phyloP scores from a whole-genome alignment of 1,284 basidiomycete genomes.

The Moniliophthora roreri region DNA sequence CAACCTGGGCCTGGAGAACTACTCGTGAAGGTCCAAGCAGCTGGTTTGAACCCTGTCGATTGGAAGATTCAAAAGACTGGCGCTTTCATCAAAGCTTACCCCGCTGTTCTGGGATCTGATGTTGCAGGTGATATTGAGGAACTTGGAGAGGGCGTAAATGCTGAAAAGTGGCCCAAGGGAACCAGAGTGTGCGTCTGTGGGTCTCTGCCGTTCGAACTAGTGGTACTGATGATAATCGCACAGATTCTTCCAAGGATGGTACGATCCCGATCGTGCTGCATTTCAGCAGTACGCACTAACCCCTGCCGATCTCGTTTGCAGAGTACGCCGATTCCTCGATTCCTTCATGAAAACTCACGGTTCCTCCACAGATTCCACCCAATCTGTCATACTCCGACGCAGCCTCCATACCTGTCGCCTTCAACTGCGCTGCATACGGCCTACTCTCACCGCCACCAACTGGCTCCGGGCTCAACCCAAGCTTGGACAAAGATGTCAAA shows the following conservation, averaged over 20 bases:
- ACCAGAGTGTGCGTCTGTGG: conserved; percentile 9
- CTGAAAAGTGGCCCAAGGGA: conserved; percentile 10
- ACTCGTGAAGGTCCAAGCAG: conserved; percentile 38
- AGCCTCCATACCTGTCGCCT: conserved; percentile 2
- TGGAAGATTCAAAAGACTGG: conserved; percentile 36
- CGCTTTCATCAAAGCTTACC: conserved; percentile 24
- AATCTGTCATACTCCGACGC: conserved; percentile 7
- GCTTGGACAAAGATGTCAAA: conserved; percentile 5
- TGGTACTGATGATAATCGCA: no score
- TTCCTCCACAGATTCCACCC: conserved; percentile 2
- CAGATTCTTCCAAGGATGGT: conserved; percentile 8
- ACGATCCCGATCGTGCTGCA: conserved; percentile 1
- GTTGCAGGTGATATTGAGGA: conserved; percentile 43
- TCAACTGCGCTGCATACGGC: conserved; percentile 6
- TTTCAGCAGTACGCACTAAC: conserved; percentile 10
- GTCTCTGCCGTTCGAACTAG: no score
- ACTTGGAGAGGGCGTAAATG: conserved; percentile 34
- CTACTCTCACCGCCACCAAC: not conserved
- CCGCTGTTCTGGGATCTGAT: conserved; percentile 44
- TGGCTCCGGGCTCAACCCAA: conserved; percentile 11
- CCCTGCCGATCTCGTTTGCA: conserved; percentile 7
- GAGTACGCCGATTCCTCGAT: not conserved
- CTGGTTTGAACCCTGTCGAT: conserved; percentile 42
- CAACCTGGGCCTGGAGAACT: conserved; percentile 36
- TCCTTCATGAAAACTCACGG: not conserved